Conservation (phyloP, 2,329 filamentous ascomycete species). For the Penicillium crustosum region DNA sequence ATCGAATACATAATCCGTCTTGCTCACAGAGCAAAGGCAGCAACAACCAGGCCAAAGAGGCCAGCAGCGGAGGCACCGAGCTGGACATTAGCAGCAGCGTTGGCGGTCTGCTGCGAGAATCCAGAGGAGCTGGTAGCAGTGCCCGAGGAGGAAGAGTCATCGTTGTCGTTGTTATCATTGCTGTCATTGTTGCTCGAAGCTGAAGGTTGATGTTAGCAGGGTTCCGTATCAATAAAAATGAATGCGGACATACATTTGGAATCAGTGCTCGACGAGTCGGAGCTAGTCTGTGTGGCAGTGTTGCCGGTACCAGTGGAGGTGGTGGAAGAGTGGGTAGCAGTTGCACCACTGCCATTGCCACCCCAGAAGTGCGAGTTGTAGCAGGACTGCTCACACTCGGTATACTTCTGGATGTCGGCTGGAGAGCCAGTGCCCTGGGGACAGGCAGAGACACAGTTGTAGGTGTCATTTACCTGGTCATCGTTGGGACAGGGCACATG, state of each 20-base stretch:
- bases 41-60: conserved; percentile 37
- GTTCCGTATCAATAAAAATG: background rate
- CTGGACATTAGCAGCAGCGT: conserved; percentile 34
- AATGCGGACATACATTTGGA: conserved; percentile 12
- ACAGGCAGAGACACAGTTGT: conserved; percentile 53
- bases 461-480: conserved; percentile 52
- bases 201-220: conserved; percentile 7
- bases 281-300: conserved; percentile 15
- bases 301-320: conserved; percentile 24
- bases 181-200: conserved; percentile 17
- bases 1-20: background rate
- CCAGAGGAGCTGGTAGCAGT: conserved; percentile 15
- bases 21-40: conserved; percentile 40
- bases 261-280: background rate
- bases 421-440: conserved; percentile 53
- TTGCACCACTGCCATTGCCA: conserved; percentile 25
- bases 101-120: conserved; percentile 20
- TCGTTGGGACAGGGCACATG: conserved; percentile 54
- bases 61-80: conserved; percentile 37
- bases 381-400: conserved; percentile 51
- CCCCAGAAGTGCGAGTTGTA: conserved; percentile 52
- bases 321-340: conserved; percentile 23
- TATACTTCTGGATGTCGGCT: conserved; percentile 48
- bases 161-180: conserved; percentile 14
- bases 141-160: conserved; percentile 18